A percentile compares a stretch with the other conserved stretches of the same genome.
These are phyloP conservation scores for Chrysanthemum lavandulifolium DNA, from an alignment of 129 eudicot genomes.

Conservation along the genomic window DNA sequence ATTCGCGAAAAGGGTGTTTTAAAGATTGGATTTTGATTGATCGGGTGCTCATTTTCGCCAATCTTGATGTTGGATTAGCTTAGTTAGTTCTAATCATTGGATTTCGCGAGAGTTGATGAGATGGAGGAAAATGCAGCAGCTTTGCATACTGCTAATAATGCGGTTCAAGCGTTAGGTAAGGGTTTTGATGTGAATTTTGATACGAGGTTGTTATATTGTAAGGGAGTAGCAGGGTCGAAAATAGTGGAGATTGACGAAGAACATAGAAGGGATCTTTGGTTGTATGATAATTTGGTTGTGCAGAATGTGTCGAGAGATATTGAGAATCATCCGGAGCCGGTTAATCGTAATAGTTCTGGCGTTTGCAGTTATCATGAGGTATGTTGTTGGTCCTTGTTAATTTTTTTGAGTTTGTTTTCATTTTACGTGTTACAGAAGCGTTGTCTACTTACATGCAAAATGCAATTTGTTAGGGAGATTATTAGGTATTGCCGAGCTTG, in stretches of 20 bases:
- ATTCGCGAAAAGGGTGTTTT: neutral
- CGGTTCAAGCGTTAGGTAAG: conserved; percentile 86
- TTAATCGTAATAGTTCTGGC: conserved; percentile 66
- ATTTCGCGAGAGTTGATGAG: conserved; percentile 35
- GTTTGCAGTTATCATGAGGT: conserved; percentile 86
- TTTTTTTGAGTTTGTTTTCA: neutral
- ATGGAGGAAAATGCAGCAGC: conserved; percentile 97
- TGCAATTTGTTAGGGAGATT: neutral
- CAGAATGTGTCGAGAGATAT: conserved; percentile 81
- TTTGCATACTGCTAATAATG: conserved; percentile 78
- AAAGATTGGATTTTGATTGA: conserved; percentile 12
- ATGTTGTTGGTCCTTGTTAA: neutral
- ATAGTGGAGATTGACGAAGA: conserved; percentile 87
- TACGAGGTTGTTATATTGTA: conserved; percentile 87
- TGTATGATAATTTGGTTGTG: conserved; percentile 61
- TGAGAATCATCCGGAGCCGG: conserved; percentile 38
- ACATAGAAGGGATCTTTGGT: conserved; percentile 71
- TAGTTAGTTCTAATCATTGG: neutral
- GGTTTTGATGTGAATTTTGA: conserved; percentile 92
- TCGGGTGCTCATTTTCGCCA: neutral
- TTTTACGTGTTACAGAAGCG: conserved; percentile 5
- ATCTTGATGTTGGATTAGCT: conserved; percentile 1
- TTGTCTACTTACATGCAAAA: neutral
- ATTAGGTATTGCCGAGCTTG: neutral
- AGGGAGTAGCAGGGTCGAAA: conserved; percentile 75